Evolutionary conservation across 1,284 basidiomycete genomes (phyloP).

Genomic region (Microbotryum violaceum): DNA sequence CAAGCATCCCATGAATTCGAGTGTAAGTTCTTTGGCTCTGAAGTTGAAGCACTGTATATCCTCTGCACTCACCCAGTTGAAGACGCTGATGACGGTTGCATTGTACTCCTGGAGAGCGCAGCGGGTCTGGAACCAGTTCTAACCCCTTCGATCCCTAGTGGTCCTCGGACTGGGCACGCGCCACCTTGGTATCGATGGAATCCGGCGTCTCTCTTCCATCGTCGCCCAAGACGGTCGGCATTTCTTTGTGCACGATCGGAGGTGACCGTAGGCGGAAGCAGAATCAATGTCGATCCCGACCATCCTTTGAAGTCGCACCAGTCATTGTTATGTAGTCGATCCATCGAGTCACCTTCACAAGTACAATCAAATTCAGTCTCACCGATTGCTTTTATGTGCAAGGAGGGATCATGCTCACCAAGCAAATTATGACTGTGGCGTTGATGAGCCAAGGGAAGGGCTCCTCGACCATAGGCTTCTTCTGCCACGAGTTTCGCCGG

Average conservation of each 20-base stretch:
- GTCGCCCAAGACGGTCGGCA: slow-evolving; percentile 11
- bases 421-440: slow-evolving; percentile 19
- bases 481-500: too few species aligned
- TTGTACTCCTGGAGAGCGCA: slow-evolving; percentile 25
- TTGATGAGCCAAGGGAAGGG: slow-evolving; percentile 21
- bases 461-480: too few species aligned
- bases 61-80: slow-evolving; percentile 17
- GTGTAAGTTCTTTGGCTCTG: background rate
- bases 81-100: slow-evolving; percentile 21
- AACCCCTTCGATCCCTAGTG: slow-evolving; percentile 17
- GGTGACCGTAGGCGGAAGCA: too few species aligned
- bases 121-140: slow-evolving; percentile 21
- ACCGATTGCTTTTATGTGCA: too few species aligned
- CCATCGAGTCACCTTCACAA: slow-evolving; percentile 29
- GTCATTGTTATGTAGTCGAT: slow-evolving; percentile 25
- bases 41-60: background rate
- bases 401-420: slow-evolving; percentile 1
- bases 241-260: slow-evolving; percentile 18
- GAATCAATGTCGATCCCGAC: too few species aligned
- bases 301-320: too few species aligned
- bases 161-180: slow-evolving; percentile 10
- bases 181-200: slow-evolving; percentile 12
- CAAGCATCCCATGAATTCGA: background rate
- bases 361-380: too few species aligned
- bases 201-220: slow-evolving; percentile 17